Evolutionary conservation across 2,329 filamentous ascomycete genomes (phyloP), one percentile per base, ranked within the genome.

Genomic region (Claviceps sp.): DNA sequence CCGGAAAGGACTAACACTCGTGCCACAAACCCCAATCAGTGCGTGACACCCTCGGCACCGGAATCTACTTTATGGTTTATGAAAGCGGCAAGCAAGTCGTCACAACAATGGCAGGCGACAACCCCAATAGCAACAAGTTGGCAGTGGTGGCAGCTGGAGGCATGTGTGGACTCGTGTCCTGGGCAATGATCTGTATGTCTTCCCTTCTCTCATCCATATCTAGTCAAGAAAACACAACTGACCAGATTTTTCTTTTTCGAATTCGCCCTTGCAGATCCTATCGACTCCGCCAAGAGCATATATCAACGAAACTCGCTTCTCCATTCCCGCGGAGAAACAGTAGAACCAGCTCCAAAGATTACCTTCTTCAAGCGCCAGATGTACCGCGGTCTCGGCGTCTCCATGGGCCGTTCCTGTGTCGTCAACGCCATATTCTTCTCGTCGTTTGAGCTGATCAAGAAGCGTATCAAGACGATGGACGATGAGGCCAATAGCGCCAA

Each of bases 401-500:
- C 86, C 40, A 90, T 93, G 82, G 78, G 81, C 58, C 82, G 88
- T 52, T 90, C 87, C 13, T 89, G 85, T 61, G 75, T 88, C 50
- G 82, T 93, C 59, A 94, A 94, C 65, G 87, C 87, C 58, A 86
- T 94, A 61, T 94, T 94, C 75, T 94, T 94, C 70, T 89, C 86
- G 44, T 85, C 83, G 41, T 94, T 93, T 64, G 88, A 94, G 69
- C 83, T 88, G 60, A 77, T 87, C 60, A 93, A 93, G 71, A 84
- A 82, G 65, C 73, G 75, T 57, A 80, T 82, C 66, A 76, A 77
- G 61, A 55, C 53, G 47, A 48, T 55, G 22, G 74, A 79, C 41
- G 74, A 80, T 48, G 60, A 65, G 22, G 48, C 26, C 22, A 54
- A 38, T 7, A 42, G 47, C 22, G 24, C 24, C 52, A 51, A 26